These are phyloP conservation scores for Lotus japonicus DNA, from an alignment of 306 rosid genomes.

Conservation along the genomic window DNA sequence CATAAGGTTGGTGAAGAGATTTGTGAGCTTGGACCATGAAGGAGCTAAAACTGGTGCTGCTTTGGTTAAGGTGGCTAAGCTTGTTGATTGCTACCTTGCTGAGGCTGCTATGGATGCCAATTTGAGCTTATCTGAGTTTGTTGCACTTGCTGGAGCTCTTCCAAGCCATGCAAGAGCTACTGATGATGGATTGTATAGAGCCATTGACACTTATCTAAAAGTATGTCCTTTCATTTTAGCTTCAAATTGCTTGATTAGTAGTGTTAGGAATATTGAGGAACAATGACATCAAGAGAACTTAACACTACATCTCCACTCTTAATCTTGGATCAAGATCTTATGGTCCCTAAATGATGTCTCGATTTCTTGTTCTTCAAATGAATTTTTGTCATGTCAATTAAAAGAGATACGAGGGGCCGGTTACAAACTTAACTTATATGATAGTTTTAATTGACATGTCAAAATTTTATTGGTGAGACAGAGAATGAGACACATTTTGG, in stretches of 20 bases:
- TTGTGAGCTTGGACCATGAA: conserved; percentile 48
- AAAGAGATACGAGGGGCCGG: no score
- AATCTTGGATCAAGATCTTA: no score
- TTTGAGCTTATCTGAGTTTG: conserved; percentile 49
- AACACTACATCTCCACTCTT: no score
- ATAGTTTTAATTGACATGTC: no score
- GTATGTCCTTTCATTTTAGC: conserved; percentile 31
- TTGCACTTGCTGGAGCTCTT: conserved; percentile 58
- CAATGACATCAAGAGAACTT: no score
- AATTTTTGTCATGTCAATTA: no score
- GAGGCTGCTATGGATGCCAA: conserved; percentile 73
- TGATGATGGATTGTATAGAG: conserved; percentile 85
- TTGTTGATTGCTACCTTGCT: conserved; percentile 71
- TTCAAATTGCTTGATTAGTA: background rate
- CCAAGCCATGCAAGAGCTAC: conserved; percentile 73
- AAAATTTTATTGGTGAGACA: no score
- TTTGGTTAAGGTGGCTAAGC: conserved; percentile 71
- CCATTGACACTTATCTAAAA: conserved; percentile 90
- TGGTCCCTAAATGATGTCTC: no score
- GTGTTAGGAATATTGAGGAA: no score
- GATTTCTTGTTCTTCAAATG: no score
- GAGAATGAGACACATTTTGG: no score
- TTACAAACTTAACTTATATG: no score
- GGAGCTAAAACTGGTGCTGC: conserved; percentile 50
- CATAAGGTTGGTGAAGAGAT: conserved; percentile 57